These are phyloP conservation scores for Pisolithus thermaeus DNA, from an alignment of 1,284 basidiomycete species.

Conservation along the genomic window DNA sequence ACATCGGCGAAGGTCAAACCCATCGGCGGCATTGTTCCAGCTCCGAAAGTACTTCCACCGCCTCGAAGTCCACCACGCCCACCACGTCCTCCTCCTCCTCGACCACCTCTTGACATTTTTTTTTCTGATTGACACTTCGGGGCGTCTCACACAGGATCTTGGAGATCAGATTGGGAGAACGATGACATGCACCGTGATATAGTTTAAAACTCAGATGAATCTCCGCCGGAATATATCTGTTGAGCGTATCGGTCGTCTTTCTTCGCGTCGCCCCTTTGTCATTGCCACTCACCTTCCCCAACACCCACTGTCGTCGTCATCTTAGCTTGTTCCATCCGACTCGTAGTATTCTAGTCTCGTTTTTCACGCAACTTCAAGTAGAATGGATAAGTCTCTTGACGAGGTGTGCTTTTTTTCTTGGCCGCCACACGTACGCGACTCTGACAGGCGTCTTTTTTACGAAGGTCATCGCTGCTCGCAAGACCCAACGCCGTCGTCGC, in stretches of 20 bases:
- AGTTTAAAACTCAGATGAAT: constrained; percentile 19
- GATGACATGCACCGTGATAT: background rate
- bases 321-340: background rate
- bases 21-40: constrained; percentile 57
- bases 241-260: background rate
- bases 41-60: constrained; percentile 43
- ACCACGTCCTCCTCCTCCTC: constrained; percentile 38
- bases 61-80: constrained; percentile 52
- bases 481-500: constrained; percentile 51
- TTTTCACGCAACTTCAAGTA: background rate
- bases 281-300: constrained; percentile 15
- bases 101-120: constrained; percentile 58
- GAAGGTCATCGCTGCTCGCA: constrained; percentile 73
- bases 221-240: constrained; percentile 24
- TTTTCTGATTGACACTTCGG: background rate
- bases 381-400: constrained; percentile 87
- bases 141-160: no score
- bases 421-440: constrained; percentile 15
- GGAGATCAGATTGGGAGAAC: no score
- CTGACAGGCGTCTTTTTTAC: constrained; percentile 4
- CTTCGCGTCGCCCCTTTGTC: constrained; percentile 25
- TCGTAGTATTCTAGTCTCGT: background rate
- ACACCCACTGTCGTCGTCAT: background rate
- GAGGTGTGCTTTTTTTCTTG: constrained; percentile 51
- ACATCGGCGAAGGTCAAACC: constrained; percentile 75